A percentile compares a stretch with the other conserved stretches of the same genome.
Conservation (phyloP, 306 rosid genomes). For the Inga laurina region DNA sequence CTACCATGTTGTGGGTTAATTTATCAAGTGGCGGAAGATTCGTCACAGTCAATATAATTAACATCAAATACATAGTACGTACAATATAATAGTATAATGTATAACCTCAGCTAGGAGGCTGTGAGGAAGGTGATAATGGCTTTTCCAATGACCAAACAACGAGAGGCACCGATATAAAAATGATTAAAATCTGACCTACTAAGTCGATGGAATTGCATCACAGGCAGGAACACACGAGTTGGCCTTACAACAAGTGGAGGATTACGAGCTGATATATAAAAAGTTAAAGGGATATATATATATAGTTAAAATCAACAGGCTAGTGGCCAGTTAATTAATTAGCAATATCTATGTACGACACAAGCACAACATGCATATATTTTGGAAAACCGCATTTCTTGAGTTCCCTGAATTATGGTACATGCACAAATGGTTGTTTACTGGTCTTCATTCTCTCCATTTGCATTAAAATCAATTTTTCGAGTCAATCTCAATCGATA, state of each 20-base stretch:
- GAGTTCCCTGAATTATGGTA: neutral
- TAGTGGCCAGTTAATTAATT: neutral
- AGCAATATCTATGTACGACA: neutral
- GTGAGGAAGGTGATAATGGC: conserved; percentile 7
- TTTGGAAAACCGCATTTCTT: neutral
- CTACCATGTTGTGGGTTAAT: neutral
- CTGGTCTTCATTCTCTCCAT: neutral
- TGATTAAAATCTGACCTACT: neutral
- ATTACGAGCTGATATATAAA: neutral
- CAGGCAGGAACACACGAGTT: neutral
- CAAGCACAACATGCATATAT: neutral
- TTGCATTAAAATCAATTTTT: neutral
- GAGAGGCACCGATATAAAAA: neutral
- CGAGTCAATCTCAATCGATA: too few relatives aligned
- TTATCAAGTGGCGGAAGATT: neutral
- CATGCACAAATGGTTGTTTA: neutral
- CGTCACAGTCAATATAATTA: neutral
- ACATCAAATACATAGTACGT: neutral
- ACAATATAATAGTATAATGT: neutral
- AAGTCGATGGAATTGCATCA: neutral
- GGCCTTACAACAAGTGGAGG: neutral
- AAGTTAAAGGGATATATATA: neutral
- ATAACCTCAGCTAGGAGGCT: neutral
- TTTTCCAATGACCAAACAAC: neutral
- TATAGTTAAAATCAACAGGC: neutral